These are phyloP conservation scores for Escovopsis weberi DNA, from an alignment of 2,329 filamentous ascomycete species.

Conservation along the genomic window DNA sequence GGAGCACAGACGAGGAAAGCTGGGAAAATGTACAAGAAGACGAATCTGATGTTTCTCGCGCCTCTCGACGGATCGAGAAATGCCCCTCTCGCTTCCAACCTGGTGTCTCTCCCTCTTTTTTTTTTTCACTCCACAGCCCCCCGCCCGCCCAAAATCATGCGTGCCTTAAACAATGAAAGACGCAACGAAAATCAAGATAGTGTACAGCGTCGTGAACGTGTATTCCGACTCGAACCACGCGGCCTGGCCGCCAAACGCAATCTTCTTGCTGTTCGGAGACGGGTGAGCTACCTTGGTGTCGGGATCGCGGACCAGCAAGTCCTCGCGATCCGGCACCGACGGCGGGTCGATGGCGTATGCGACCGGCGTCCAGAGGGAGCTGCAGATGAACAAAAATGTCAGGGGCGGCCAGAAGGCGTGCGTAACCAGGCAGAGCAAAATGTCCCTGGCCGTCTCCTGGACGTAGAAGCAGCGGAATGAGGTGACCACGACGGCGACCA, in stretches of 20 bases:
- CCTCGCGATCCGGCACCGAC: conserved; percentile 39
- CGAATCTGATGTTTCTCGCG: too few relatives aligned
- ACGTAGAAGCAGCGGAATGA: conserved; percentile 35
- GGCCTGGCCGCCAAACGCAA: conserved; percentile 37
- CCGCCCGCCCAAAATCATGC: neutral
- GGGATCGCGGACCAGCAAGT: conserved; percentile 38
- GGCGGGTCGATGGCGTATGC: conserved; percentile 48
- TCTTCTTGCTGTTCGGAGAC: conserved; percentile 35
- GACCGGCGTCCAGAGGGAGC: conserved; percentile 43
- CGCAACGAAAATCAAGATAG: conserved; percentile 32
- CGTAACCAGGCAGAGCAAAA: conserved; percentile 39
- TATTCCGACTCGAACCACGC: conserved; percentile 43
- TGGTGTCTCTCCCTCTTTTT: too few relatives aligned
- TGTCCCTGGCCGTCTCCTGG: conserved; percentile 18
- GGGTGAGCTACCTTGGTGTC: conserved; percentile 41
- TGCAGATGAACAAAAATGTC: conserved; percentile 40
- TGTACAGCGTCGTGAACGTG: conserved; percentile 34
- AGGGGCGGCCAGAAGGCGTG: conserved; percentile 49
- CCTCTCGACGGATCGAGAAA: too few relatives aligned
- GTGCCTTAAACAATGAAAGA: conserved; percentile 17
- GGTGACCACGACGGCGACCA: conserved; percentile 34
- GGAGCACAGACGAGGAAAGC: too few relatives aligned
- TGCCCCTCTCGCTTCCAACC: too few relatives aligned
- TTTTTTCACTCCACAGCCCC: too few relatives aligned
- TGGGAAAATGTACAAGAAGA: too few relatives aligned